Conservation (phyloP, 2,329 filamentous ascomycete species). For the Fusarium subglutinans region DNA sequence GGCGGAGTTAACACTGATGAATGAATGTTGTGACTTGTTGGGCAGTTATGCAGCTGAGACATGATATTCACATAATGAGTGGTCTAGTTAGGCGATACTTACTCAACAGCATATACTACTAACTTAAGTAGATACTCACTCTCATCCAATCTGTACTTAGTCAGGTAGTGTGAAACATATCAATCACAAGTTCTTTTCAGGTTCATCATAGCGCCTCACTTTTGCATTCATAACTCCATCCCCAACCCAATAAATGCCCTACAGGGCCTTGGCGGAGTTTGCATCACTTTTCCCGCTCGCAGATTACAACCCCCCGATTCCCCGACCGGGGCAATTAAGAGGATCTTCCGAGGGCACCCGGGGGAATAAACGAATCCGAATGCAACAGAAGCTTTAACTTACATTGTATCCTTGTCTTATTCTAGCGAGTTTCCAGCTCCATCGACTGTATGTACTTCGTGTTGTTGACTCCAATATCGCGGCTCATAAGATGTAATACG, state of each 20-base stretch:
- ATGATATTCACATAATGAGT: not conserved
- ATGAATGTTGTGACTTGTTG: not conserved
- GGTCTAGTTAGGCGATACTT: no score
- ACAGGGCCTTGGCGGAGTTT: slow-evolving; percentile 24
- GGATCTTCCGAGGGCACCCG: slow-evolving; percentile 1
- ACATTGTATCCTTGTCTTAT: not conserved
- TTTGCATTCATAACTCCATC: not conserved
- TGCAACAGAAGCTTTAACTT: not conserved
- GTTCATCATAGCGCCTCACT: not conserved
- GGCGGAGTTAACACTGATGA: not conserved
- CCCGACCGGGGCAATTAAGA: not conserved
- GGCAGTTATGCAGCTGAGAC: not conserved
- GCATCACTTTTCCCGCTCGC: not conserved
- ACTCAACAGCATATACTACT: not conserved
- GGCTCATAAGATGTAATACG: not conserved
- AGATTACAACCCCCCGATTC: slow-evolving; percentile 9
- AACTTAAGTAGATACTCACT: not conserved
- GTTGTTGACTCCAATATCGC: not conserved
- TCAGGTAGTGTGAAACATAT: no score
- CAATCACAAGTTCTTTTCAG: not conserved
- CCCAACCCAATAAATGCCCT: not conserved
- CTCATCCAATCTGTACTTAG: not conserved
- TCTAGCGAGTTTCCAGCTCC: not conserved
- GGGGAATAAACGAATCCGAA: slow-evolving; percentile 18
- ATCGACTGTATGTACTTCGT: not conserved